Evolutionary conservation across 202 grass and related monocot genomes (phyloP).

Genomic region (Brachypodium distachyon): DNA sequence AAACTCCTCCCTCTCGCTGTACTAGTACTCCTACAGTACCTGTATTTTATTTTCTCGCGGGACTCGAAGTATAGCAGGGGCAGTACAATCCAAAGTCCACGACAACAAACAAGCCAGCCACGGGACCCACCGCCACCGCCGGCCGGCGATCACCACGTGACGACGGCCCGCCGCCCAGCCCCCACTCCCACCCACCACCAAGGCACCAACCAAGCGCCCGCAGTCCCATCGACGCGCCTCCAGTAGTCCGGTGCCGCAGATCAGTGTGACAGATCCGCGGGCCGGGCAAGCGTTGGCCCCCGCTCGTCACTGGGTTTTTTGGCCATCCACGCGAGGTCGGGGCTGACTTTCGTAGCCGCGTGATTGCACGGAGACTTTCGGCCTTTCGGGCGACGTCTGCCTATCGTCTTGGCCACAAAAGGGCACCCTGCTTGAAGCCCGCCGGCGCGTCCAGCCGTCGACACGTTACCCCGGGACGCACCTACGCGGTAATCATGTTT

Average conservation of each 20-base stretch:
- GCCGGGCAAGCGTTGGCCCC: not conserved
- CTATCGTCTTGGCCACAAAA: not conserved
- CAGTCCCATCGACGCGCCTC: not conserved
- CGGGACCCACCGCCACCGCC: constrained; percentile 36
- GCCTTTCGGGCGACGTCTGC: not conserved
- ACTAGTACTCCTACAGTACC: too few species aligned
- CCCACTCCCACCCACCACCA: constrained; percentile 28
- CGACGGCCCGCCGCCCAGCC: constrained; percentile 31
- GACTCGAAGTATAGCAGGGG: too few species aligned
- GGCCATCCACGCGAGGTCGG: not conserved
- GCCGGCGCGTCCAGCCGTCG: not conserved
- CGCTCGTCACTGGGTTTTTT: not conserved
- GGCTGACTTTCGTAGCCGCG: not conserved
- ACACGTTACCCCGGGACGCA: constrained; percentile 11
- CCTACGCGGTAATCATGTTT: constrained; percentile 15
- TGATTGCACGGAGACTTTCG: not conserved
- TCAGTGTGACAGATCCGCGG: not conserved
- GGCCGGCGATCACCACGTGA: constrained; percentile 38
- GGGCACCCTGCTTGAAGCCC: not conserved
- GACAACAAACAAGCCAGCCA: not conserved
- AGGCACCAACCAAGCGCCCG: not conserved
- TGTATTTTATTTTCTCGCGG: too few species aligned
- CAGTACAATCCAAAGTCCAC: constrained; percentile 1
- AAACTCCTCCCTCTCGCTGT: not conserved
- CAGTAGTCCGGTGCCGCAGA: too few species aligned